These are phyloP conservation scores for Cyclotella sp. DNA, from an alignment of 108 stramenopile species.

Conservation along the genomic window DNA sequence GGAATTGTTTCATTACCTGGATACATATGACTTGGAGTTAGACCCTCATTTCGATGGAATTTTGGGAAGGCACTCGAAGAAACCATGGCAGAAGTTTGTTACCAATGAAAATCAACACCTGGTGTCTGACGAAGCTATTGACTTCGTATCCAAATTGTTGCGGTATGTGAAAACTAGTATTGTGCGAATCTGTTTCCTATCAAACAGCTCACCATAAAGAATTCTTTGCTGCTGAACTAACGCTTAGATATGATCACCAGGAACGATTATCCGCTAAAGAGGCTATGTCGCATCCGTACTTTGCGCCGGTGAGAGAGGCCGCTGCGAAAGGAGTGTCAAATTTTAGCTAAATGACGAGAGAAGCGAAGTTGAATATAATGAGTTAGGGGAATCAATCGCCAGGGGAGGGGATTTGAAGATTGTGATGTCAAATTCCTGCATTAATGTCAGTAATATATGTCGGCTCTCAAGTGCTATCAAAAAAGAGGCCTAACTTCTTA, in stretches of 20 bases:
- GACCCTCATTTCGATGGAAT: slow-evolving; percentile 98
- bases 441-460: not conserved
- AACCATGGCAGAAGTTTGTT: slow-evolving; percentile 98
- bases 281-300: slow-evolving; percentile 97
- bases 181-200: not conserved
- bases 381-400: not conserved
- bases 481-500: too few relatives aligned
- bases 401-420: not conserved
- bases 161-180: slow-evolving; percentile 43
- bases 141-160: slow-evolving; percentile 92
- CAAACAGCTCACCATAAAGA: not conserved
- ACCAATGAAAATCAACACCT: slow-evolving; percentile 98
- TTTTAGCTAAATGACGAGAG: slow-evolving; percentile 19
- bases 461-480: too few relatives aligned
- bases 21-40: slow-evolving; percentile 96
- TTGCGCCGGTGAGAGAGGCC: slow-evolving; percentile 94
- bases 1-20: slow-evolving; percentile 94
- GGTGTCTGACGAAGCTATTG: slow-evolving; percentile 96
- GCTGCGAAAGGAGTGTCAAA: slow-evolving; percentile 60
- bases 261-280: slow-evolving; percentile 98
- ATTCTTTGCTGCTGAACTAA: slow-evolving; percentile 27
- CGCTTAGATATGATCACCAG: slow-evolving; percentile 94
- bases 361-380: not conserved
- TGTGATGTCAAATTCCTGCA: not conserved
- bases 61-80: slow-evolving; percentile 94